Evolutionary conservation across 1,139 yeast genomes (phyloP), one percentile per base, ranked within the genome.

Genomic region (Pneumocystis carinii): DNA sequence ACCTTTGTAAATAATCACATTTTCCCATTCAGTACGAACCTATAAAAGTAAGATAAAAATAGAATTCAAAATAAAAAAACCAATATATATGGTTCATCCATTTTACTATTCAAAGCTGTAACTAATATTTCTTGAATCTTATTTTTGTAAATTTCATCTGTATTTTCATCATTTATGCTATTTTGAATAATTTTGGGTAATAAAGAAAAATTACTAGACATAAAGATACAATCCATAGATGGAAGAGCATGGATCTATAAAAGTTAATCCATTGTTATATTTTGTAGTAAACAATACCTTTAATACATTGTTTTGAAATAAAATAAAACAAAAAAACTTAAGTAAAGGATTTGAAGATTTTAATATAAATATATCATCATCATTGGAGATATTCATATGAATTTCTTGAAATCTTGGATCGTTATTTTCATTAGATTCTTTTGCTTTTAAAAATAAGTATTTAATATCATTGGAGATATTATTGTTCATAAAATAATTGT

Each of bases 11-110:
- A 86, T 76, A 59, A 83, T 76, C 1, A 88, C 76, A 72, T 89
- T 95, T 69, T 94, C 94, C 63, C 92, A 90, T 71, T 84, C 81
- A 0, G 95, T 88, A 62, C 89, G 75, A 6, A 88, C n/a, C 55
- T 48, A 48, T 10, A 48, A 48, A 48, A 48, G n/a, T 48, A 48
- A 48, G 55, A 48, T 24, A 48, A 19, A 48, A 48, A 48, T 48
- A 48, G 14, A 48, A 10, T 24, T 48, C n/a, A 24, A 12, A 14
- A 37, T 14, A 14, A 48, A 48, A 41, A n/a, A 41, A 48, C 76
- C 0, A 90, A 78, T 66, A 90, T 72, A 71, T 83, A 84, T 68
- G 87, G 90, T 63, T 81, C 77, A 35, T 77, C 74, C 42, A 70
- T 66, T 5, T 69, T 70, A 68, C 86, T 88, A 2, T 96, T 96